These are phyloP conservation scores for Austropuccinia psidii DNA, from an alignment of 1,284 basidiomycete species.

Conservation along the genomic window DNA sequence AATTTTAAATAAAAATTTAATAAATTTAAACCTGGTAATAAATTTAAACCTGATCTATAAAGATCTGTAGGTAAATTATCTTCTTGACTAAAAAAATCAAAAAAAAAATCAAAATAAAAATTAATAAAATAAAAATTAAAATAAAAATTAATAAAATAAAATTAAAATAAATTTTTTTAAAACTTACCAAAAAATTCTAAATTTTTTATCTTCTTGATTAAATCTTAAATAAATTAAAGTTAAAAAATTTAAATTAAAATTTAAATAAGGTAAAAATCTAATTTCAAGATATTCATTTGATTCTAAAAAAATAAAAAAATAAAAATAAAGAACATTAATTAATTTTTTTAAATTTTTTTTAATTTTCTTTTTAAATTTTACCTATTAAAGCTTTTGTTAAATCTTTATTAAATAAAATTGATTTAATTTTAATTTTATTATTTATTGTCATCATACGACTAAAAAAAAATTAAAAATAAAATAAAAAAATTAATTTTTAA, in stretches of 20 bases:
- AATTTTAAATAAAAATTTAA: background rate
- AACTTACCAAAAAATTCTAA: background rate
- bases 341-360: background rate
- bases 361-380: background rate
- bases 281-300: background rate
- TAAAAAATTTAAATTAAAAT: background rate
- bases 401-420: background rate
- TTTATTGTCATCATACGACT: background rate
- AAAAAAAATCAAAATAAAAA: no score
- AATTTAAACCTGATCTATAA: background rate
- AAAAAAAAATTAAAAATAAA: background rate
- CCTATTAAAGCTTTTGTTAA: background rate
- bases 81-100: no score
- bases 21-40: background rate
- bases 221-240: background rate
- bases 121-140: no score
- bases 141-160: no score
- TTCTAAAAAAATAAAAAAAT: background rate
- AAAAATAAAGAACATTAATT: background rate
- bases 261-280: background rate
- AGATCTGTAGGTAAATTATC: background rate
- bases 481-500: no score
- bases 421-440: background rate
- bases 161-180: no score
- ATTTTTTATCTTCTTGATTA: background rate